Conservation (phyloP, 2,329 filamentous ascomycete genomes). For the Talaromyces pinophilus region DNA sequence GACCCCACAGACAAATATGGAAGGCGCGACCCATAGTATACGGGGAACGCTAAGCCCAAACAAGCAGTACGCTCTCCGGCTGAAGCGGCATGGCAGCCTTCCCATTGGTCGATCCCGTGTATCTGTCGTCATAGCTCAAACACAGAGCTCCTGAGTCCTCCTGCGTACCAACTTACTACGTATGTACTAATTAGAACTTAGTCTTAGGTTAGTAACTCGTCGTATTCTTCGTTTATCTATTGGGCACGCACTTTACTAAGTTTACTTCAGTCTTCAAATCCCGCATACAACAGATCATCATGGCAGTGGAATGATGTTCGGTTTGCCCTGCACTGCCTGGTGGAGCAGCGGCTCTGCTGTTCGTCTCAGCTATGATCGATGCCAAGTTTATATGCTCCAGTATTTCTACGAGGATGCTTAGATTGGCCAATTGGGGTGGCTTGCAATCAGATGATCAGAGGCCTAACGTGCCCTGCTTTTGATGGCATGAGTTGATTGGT, state of each 20-base stretch:
- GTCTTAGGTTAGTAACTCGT: background rate
- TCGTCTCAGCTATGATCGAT: background rate
- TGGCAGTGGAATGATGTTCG: background rate
- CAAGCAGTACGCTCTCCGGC: background rate
- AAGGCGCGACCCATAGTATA: background rate
- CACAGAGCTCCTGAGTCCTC: background rate
- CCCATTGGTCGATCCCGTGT: background rate
- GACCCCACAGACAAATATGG: conserved; percentile 3
- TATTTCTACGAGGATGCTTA: background rate
- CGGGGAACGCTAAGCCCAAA: conserved; percentile 6
- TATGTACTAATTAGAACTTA: too few species aligned
- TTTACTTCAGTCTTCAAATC: background rate
- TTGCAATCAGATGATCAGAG: background rate
- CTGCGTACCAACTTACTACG: too few species aligned
- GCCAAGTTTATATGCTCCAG: conserved; percentile 1
- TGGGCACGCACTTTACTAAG: background rate
- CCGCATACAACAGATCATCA: background rate
- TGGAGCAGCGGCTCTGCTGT: background rate
- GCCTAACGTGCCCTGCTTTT: background rate
- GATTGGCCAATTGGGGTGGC: background rate
- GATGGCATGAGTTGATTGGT: background rate
- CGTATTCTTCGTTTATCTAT: conserved; percentile 3
- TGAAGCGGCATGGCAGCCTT: conserved; percentile 7
- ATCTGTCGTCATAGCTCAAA: conserved; percentile 4
- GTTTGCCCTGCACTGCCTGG: conserved; percentile 7